Base-by-base conservation (phyloP, 1,284 basidiomycete genomes). In the Apiotrichum sp. region DNA sequence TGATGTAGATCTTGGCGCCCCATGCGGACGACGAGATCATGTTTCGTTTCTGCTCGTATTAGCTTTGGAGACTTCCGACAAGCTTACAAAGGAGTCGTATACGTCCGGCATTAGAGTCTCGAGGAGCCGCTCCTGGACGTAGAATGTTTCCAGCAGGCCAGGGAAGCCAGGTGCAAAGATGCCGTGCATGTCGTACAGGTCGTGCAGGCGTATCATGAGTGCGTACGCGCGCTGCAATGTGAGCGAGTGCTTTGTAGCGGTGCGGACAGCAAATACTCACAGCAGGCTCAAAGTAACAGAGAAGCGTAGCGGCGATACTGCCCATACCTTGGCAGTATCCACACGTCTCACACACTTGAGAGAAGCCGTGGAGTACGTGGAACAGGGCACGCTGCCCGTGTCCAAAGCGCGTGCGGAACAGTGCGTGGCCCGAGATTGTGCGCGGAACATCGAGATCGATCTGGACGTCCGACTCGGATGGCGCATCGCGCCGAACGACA, bases 281-380 rank as follows among this genome's bases (percentile, higher is more conserved):
- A 69, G 91, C 88, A 4, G 92, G 89, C 59, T 87, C 86, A 71
- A 92, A 88, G 74, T 98, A 98, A 76, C 89, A 93, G 13, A 98
- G 81, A 34, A 99, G 80, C 1, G 93, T 96, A 0, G 93, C 91
- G 0, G 93, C 93, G 52, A 98, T 89, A 6, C 93, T 90, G 0
- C 96, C 95, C 95, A 99, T 99, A 50, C 96, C 95, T 78, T 99
- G 96, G 55, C 95, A 95, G 74, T 99, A 99, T 3, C 93, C 96
- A 65, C 96, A 98, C n/a, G 83, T 80, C 11, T 79, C 73, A 76
- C 93, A 97, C 8, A 81, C 80, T 48, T 95, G 81, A 7, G 92
- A 93, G 70, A 97, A 92, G 45, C 84, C 85, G 73, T 98, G 95
- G 29, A 98, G 80, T 53, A 97, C 92, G 70, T 93, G 91, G 76